Evolutionary conservation across 2,329 filamentous ascomycete species (phyloP).

Genomic region (Penicillium rolfsii): DNA sequence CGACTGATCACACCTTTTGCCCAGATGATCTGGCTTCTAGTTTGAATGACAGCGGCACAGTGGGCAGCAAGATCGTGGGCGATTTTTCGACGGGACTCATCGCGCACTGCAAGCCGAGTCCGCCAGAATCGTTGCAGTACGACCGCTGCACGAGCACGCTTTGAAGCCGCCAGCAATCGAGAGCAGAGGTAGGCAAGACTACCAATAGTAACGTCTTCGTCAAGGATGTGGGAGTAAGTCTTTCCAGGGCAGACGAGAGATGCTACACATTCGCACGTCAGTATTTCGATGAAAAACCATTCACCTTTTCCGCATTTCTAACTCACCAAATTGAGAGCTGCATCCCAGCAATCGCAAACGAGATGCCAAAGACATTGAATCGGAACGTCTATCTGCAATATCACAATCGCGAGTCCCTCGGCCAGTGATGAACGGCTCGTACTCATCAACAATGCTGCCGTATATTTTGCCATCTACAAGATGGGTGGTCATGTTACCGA

Average conservation of each 20-base stretch:
- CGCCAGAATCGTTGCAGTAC: constrained; percentile 59
- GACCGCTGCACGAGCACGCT: constrained; percentile 54
- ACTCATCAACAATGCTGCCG: constrained; percentile 60
- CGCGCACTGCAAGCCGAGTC: constrained; percentile 24
- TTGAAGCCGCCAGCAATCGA: constrained; percentile 57
- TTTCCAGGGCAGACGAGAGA: constrained; percentile 45
- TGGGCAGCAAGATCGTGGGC: constrained; percentile 37
- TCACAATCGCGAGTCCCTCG: background rate
- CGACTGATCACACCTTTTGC: constrained; percentile 38
- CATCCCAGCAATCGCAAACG: constrained; percentile 47
- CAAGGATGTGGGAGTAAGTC: constrained; percentile 50
- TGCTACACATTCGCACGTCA: constrained; percentile 42
- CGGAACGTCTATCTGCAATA: background rate
- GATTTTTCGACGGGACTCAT: constrained; percentile 25
- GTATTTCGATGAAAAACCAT: background rate
- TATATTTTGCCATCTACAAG: constrained; percentile 61
- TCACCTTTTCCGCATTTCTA: background rate
- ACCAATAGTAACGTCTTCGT: constrained; percentile 58
- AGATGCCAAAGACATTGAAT: constrained; percentile 30
- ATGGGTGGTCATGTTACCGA: constrained; percentile 61
- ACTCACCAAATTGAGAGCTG: constrained; percentile 48
- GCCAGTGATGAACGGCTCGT: constrained; percentile 50
- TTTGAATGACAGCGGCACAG: constrained; percentile 53
- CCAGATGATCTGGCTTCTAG: constrained; percentile 48
- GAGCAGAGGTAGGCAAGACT: constrained; percentile 64